A percentile compares a stretch with the other conserved stretches of the same genome.
Evolutionary conservation across 2,329 filamentous ascomycete genomes (phyloP).

Genomic region (Arthroderma sp.): DNA sequence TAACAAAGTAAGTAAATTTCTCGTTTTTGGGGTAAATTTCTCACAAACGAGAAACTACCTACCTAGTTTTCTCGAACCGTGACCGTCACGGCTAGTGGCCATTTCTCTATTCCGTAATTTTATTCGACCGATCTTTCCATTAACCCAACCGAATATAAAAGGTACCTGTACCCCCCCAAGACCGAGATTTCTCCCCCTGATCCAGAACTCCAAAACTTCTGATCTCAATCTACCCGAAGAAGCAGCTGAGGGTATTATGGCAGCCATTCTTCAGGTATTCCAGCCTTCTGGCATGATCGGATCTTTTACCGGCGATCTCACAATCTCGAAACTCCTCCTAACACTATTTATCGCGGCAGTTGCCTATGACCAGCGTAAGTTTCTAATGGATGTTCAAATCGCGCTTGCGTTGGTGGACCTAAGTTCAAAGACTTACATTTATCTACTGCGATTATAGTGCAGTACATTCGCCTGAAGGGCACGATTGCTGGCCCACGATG

Average conservation of each 20-base stretch:
- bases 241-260: background rate
- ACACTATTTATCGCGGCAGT: conserved; percentile 59
- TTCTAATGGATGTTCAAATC: background rate
- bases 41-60: too few relatives aligned
- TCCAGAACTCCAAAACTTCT: background rate
- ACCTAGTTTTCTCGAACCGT: too few relatives aligned
- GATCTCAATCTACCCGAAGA: background rate
- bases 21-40: too few relatives aligned
- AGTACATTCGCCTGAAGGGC: conserved; percentile 62
- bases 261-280: background rate
- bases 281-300: too few relatives aligned
- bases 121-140: too few relatives aligned
- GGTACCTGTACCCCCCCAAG: too few relatives aligned
- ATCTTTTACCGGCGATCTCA: background rate
- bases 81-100: too few relatives aligned
- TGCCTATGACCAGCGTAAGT: conserved; percentile 80
- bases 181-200: too few relatives aligned
- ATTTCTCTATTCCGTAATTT: too few relatives aligned
- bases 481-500: conserved; percentile 58
- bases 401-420: background rate
- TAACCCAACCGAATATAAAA: too few relatives aligned
- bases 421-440: background rate
- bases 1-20: too few relatives aligned
- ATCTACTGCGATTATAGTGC: conserved; percentile 39
- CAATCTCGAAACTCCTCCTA: conserved; percentile 41